phyloP scores from a whole-genome alignment of 2,329 filamentous ascomycete species.

The Immersiporthe knoxdaviesiana region DNA sequence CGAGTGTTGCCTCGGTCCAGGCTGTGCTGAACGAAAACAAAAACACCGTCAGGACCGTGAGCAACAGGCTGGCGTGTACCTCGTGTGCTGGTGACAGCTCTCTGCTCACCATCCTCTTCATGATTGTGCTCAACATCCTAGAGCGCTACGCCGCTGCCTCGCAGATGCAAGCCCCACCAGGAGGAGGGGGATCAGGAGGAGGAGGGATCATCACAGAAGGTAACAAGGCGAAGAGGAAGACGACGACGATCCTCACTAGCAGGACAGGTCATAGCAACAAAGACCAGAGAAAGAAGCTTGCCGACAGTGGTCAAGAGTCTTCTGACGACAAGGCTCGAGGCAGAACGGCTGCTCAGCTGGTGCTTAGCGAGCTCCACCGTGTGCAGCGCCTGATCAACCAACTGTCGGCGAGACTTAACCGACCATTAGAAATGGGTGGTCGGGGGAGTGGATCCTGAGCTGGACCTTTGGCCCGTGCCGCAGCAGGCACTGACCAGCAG shows the following conservation, averaged over 20 bases:
- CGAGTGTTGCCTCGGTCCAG: neutral
- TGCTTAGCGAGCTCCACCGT: conserved; percentile 41
- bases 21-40: conserved; percentile 3
- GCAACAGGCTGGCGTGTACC: conserved; percentile 37
- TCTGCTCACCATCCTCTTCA: conserved; percentile 37
- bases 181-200: neutral
- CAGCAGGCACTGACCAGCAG: neutral
- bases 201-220: neutral
- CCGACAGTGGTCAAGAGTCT: neutral
- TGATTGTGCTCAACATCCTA: conserved; percentile 40
- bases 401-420: conserved; percentile 31
- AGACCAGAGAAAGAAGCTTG: neutral
- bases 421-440: neutral
- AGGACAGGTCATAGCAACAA: neutral
- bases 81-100: conserved; percentile 37
- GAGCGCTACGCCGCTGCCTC: conserved; percentile 34
- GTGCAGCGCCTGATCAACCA: conserved; percentile 37
- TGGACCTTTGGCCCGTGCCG: neutral
- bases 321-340: neutral
- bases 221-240: neutral
- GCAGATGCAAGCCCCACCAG: neutral
- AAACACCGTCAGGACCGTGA: neutral
- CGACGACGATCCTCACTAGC: too few species aligned
- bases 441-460: neutral
- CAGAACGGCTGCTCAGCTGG: conserved; percentile 32